These are phyloP conservation scores for Leccinellum luteum DNA, from an alignment of 768 basidiomycete genomes.

Conservation along the genomic window DNA sequence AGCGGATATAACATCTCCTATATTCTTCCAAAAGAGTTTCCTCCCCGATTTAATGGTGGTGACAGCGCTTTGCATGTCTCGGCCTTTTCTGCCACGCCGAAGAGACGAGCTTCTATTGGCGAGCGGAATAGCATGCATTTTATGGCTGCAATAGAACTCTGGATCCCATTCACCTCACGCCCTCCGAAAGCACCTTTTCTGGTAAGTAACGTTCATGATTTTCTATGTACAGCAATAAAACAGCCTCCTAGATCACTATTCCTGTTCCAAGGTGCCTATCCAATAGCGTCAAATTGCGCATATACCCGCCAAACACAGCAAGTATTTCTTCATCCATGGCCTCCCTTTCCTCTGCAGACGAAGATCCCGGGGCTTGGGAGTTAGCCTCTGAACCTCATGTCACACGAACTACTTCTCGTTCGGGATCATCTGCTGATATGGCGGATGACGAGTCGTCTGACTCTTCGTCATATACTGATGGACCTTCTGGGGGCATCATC, in stretches of 20 bases:
- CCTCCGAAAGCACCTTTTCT: slow-evolving; percentile 77
- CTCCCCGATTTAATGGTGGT: slow-evolving; percentile 28
- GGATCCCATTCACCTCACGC: slow-evolving; percentile 62
- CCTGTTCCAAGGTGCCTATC: slow-evolving; percentile 77
- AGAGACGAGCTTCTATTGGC: slow-evolving; percentile 51
- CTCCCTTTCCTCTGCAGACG: slow-evolving; percentile 74
- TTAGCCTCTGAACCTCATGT: slow-evolving; percentile 76
- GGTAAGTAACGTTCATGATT: slow-evolving; percentile 37
- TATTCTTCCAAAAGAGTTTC: slow-evolving; percentile 68
- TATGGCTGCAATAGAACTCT: slow-evolving; percentile 79
- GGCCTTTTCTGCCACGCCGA: slow-evolving; percentile 28
- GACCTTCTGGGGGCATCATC: slow-evolving; percentile 57
- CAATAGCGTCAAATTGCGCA: slow-evolving; percentile 70
- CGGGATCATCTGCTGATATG: slow-evolving; percentile 64
- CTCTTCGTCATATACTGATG: slow-evolving; percentile 49
- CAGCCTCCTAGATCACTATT: slow-evolving; percentile 57
- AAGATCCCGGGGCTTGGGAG: slow-evolving; percentile 69
- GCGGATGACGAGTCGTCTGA: slow-evolving; percentile 85
- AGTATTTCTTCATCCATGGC: slow-evolving; percentile 60
- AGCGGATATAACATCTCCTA: slow-evolving; percentile 76
- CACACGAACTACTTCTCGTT: slow-evolving; percentile 52
- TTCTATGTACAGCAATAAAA: slow-evolving; percentile 5
- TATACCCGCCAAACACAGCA: slow-evolving; percentile 59
- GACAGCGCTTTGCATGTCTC: slow-evolving; percentile 25
- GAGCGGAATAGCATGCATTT: slow-evolving; percentile 66